These are phyloP conservation scores for Serendipita sp. DNA, from an alignment of 768 basidiomycete species.

Conservation along the genomic window DNA sequence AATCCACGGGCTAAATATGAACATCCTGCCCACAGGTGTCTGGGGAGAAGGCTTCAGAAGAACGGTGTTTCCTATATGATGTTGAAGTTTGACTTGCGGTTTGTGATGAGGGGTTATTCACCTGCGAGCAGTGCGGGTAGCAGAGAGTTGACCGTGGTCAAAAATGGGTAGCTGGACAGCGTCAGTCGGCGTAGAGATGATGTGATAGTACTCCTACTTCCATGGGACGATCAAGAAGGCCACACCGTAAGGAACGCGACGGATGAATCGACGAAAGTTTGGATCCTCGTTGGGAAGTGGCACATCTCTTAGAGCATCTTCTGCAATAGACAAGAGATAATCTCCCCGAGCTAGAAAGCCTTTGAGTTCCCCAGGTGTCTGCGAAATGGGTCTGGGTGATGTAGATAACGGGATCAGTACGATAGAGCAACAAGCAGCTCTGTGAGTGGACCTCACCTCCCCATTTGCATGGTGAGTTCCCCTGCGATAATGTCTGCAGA, in stretches of 20 bases:
- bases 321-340: conserved; percentile 76
- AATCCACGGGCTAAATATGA: too few species aligned
- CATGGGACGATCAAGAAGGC: conserved; percentile 80
- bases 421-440: neutral
- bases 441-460: conserved; percentile 34
- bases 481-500: conserved; percentile 43
- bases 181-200: neutral
- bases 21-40: conserved; percentile 36
- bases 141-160: conserved; percentile 79
- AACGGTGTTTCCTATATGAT: conserved; percentile 53
- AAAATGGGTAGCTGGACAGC: conserved; percentile 59
- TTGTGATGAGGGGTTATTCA: neutral
- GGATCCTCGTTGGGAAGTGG: conserved; percentile 62
- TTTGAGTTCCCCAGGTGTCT: conserved; percentile 60
- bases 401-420: too few species aligned
- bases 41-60: conserved; percentile 94
- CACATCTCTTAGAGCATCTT: conserved; percentile 55
- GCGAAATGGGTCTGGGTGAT: conserved; percentile 51
- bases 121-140: conserved; percentile 74
- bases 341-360: conserved; percentile 68
- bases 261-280: conserved; percentile 71
- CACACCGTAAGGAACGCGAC: conserved; percentile 70
- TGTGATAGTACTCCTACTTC: conserved; percentile 45
- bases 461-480: conserved; percentile 84
- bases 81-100: neutral